These are phyloP conservation scores for Talaromyces islandicus DNA, from an alignment of 2,329 filamentous ascomycete genomes.

Conservation along the genomic window DNA sequence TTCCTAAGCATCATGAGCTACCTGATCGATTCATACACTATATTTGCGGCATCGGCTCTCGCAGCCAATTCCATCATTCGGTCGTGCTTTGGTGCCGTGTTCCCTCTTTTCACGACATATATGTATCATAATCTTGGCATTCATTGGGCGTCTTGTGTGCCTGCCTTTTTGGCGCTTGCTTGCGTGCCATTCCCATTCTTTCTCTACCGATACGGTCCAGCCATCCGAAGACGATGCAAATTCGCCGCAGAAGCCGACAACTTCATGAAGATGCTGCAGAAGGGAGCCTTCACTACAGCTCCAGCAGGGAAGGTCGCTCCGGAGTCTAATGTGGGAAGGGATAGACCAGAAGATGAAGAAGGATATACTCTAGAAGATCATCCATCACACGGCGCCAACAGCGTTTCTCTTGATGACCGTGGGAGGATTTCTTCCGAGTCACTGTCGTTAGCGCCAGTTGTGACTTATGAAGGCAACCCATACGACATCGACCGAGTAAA, in stretches of 20 bases:
- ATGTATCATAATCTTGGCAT: constrained; percentile 42
- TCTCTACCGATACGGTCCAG: constrained; percentile 37
- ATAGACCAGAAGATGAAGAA: neutral
- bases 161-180: constrained; percentile 41
- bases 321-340: neutral
- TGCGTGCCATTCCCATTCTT: constrained; percentile 40
- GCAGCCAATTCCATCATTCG: constrained; percentile 29
- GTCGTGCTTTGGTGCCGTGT: constrained; percentile 25
- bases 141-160: constrained; percentile 43
- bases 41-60: constrained; percentile 21
- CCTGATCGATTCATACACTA: constrained; percentile 24
- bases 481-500: constrained; percentile 40
- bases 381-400: neutral
- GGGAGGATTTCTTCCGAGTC: constrained; percentile 23
- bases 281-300: constrained; percentile 14
- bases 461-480: constrained; percentile 36
- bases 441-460: constrained; percentile 14
- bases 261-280: constrained; percentile 31
- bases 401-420: neutral
- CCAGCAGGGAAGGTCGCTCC: constrained; percentile 16
- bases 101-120: constrained; percentile 36
- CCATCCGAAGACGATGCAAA: constrained; percentile 36
- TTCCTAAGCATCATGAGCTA: constrained; percentile 33
- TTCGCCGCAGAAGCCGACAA: constrained; percentile 31
- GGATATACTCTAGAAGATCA: neutral